A percentile compares a stretch with the other conserved stretches of the same genome.
Evolutionary conservation across 2,329 filamentous ascomycete genomes (phyloP).

Genomic region (Phaeophleospora eucalypticola): DNA sequence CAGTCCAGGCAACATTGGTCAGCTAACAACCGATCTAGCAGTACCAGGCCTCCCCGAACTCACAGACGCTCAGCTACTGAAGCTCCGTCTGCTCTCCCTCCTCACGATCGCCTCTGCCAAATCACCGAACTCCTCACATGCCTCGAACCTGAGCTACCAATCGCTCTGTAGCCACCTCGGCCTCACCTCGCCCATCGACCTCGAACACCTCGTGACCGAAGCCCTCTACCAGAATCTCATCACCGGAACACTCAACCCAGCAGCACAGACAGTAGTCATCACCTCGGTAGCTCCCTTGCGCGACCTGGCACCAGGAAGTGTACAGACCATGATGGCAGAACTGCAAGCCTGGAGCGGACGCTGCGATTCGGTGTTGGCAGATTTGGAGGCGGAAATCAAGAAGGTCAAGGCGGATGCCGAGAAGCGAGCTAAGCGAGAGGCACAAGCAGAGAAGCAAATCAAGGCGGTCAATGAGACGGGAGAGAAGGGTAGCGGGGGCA

Average conservation of each 20-base stretch:
- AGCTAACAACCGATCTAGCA: constrained; percentile 33
- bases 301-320: constrained; percentile 71
- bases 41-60: constrained; percentile 62
- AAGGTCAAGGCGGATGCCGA: constrained; percentile 53
- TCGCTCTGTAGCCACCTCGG: constrained; percentile 63
- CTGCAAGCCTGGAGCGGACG: constrained; percentile 74
- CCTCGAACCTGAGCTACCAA: constrained; percentile 64
- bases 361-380: constrained; percentile 67
- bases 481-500: constrained; percentile 17
- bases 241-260: constrained; percentile 76
- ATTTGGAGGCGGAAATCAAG: constrained; percentile 71
- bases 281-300: constrained; percentile 79
- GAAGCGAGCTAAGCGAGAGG: constrained; percentile 39
- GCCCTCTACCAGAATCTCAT: constrained; percentile 84
- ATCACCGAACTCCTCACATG: constrained; percentile 35
- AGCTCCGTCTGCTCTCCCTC: constrained; percentile 87
- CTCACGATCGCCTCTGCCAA: constrained; percentile 69
- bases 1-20: background rate
- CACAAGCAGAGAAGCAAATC: constrained; percentile 40
- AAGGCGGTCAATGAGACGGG: constrained; percentile 28
- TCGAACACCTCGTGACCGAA: constrained; percentile 82
- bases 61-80: constrained; percentile 67
- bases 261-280: constrained; percentile 68
- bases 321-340: constrained; percentile 63
- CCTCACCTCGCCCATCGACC: constrained; percentile 61